Evolutionary conservation across 2,329 filamentous ascomycete genomes (phyloP).

Genomic region (Lecanicillium sp.): DNA sequence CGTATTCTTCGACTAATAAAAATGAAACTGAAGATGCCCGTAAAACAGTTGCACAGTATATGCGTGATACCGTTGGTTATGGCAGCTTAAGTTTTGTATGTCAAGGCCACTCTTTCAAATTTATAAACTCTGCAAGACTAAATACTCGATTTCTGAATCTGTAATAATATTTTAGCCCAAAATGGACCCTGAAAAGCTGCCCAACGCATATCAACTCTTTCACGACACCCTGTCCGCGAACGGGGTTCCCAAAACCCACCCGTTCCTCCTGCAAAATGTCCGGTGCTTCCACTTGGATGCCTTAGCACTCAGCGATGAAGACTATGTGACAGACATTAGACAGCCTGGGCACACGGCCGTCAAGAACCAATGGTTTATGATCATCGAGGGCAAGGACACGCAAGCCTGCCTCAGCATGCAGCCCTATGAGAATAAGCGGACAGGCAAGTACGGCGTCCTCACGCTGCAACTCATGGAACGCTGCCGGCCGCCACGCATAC

Average conservation of each 20-base stretch:
- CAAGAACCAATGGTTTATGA: conserved; percentile 8
- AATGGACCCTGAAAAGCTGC: background rate
- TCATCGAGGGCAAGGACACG: background rate
- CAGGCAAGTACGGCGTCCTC: background rate
- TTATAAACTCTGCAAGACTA: no score
- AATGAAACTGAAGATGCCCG: no score
- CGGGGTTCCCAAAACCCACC: background rate
- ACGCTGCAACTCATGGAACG: background rate
- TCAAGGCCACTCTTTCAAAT: background rate
- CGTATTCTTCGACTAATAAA: no score
- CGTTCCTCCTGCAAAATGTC: background rate
- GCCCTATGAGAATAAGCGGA: background rate
- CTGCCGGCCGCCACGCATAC: background rate
- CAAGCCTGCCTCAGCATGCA: conserved; percentile 7
- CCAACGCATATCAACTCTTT: background rate
- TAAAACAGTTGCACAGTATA: no score
- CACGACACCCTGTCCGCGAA: conserved; percentile 7
- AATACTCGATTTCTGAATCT: no score
- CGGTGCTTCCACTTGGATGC: conserved; percentile 1
- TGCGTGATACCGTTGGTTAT: no score
- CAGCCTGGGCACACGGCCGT: no score
- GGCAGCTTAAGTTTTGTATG: background rate
- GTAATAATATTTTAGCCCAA: no score
- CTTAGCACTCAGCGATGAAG: no score
- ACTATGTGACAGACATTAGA: no score